phyloP scores from a whole-genome alignment of 2,329 filamentous ascomycete species.

The Ascochyta pisi region DNA sequence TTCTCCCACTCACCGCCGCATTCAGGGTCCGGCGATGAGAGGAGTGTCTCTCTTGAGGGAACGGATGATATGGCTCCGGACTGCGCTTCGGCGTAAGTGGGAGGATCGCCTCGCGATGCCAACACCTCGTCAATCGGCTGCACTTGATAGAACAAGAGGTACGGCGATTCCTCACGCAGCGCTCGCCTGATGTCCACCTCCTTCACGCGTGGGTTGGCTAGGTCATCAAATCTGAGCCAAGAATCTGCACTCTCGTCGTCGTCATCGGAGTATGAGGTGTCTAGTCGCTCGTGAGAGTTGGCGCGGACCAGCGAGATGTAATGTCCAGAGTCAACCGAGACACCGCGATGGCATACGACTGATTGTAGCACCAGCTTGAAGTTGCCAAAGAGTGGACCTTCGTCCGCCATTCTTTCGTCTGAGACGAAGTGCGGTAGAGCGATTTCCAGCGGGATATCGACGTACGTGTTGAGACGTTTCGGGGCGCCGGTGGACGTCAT shows the following conservation, averaged over 20 bases:
- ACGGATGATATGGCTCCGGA: slow-evolving; percentile 26
- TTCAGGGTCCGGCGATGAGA: slow-evolving; percentile 23
- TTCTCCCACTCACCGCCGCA: slow-evolving; percentile 35
- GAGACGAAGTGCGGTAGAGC: slow-evolving; percentile 87
- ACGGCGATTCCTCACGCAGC: slow-evolving; percentile 86
- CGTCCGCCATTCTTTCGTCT: slow-evolving; percentile 73
- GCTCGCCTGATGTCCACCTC: slow-evolving; percentile 80
- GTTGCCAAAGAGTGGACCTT: slow-evolving; percentile 76
- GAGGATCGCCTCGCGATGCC: slow-evolving; percentile 48
- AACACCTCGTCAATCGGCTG: slow-evolving; percentile 79
- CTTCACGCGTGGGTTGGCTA: slow-evolving; percentile 74
- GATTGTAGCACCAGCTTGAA: slow-evolving; percentile 94
- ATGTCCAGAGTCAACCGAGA: slow-evolving; percentile 85
- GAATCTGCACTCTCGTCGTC: slow-evolving; percentile 50
- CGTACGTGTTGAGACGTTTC: slow-evolving; percentile 76
- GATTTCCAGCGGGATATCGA: slow-evolving; percentile 90
- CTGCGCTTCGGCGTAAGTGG: slow-evolving; percentile 50
- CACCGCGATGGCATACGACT: slow-evolving; percentile 88
- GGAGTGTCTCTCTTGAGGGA: slow-evolving; percentile 41
- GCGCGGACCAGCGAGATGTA: slow-evolving; percentile 87
- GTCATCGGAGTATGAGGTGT: slow-evolving; percentile 53
- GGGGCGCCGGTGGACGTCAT: slow-evolving; percentile 74
- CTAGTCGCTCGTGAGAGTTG: slow-evolving; percentile 51
- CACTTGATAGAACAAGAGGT: slow-evolving; percentile 94
- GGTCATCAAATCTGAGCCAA: slow-evolving; percentile 93